A percentile compares a stretch with the other conserved stretches of the same genome.
Evolutionary conservation across 2,329 filamentous ascomycete species (phyloP).

Genomic region (Fusarium vanettenii): DNA sequence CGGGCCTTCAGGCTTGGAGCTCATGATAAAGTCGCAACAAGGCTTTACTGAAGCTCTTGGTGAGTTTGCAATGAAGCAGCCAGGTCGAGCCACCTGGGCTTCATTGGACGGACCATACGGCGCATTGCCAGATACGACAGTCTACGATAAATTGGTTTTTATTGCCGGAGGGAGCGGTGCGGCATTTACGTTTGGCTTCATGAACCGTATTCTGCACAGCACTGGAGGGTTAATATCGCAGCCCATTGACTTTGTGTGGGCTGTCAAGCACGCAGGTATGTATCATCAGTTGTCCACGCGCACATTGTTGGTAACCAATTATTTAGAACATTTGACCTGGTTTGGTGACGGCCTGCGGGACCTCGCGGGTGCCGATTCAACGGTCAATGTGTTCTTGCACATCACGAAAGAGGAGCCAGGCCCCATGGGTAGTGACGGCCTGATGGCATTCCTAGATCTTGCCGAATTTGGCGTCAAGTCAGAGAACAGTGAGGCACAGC

Average conservation of each 20-base stretch:
- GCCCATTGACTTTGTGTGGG: background rate
- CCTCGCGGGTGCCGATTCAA: background rate
- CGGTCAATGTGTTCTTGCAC: background rate
- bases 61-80: background rate
- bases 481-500: background rate
- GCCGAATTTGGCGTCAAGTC: background rate
- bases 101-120: background rate
- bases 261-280: background rate
- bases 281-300: background rate
- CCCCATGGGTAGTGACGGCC: background rate
- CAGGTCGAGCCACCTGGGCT: background rate
- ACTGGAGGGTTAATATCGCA: background rate
- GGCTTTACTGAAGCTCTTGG: background rate
- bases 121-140: background rate
- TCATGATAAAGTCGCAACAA: background rate
- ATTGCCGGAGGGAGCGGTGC: background rate
- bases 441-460: background rate
- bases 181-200: background rate
- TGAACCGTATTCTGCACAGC: background rate
- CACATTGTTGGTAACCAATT: background rate
- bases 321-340: background rate
- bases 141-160: background rate
- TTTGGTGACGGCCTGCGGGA: background rate
- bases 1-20: background rate
- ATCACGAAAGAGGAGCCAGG: background rate